Evolutionary conservation across 192 early-diverging fungal genomes (phyloP), one percentile per base, ranked within the genome.

Genomic region (Cladochytrium replicatum): DNA sequence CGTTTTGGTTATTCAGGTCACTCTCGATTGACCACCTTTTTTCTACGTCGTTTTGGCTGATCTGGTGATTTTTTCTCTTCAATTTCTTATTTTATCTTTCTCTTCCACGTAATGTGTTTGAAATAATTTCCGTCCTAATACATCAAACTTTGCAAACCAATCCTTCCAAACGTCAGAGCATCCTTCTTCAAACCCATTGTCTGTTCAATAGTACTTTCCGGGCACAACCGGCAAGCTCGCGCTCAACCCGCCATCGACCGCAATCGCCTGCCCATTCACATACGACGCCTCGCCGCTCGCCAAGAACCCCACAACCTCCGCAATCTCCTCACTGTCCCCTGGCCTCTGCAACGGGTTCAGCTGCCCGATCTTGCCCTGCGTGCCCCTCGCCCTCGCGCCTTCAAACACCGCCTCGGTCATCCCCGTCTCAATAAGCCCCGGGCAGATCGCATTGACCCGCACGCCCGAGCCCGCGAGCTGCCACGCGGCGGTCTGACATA

Each of bases 381-480:
- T 61, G 11, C 64, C 69, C 28, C 65, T 41, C n/a, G 43, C 43
- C 39, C 72, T 58, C 25, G 72, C 72, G 17, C 39, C 43, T 17
- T 75, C 72, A 50, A 75, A 74, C 0, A 49, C 46, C 13, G 17
- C n/a, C 29, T 57, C 60, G 21, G 72, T 75, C 72, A 74, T 74
- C 6, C 54, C 64, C 8, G 72, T 74, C 39, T 74, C 72, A 38
- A 74, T 75, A 22, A 74, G 41, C 7, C 72, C 72, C 26, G 69
- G 68, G 19, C 72, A 74, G 32, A 74, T 46, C 24, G 72, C 74
- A 52, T 74, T 74, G 0, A 74, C 57, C 11, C 72, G 73, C 42
- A 74, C 57, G 32, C 66, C 52, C 2, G 58, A 67, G 7, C 67
- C 48, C 4, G 41, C 45, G 28, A 62, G 57, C 25, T 71, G 62